A percentile compares a stretch with the other conserved stretches of the same genome.
phyloP scores from a whole-genome alignment of 768 basidiomycete species.

The Boletellus ananiceps region DNA sequence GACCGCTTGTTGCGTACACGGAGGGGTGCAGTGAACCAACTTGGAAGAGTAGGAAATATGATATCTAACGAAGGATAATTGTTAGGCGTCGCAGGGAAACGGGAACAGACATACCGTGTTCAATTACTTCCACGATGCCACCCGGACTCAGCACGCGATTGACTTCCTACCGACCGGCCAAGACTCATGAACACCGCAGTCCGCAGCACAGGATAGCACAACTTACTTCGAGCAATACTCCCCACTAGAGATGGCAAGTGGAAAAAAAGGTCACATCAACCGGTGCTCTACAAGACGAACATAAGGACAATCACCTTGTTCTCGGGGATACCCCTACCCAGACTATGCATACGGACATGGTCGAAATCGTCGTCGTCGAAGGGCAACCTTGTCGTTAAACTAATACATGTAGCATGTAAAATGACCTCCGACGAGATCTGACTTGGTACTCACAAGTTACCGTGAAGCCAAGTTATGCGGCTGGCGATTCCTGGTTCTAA shows the following conservation, averaged over 20 bases:
- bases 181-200: constrained; percentile 1
- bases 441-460: constrained; percentile 59
- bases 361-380: constrained; percentile 84
- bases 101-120: constrained; percentile 51
- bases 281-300: background rate
- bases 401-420: constrained; percentile 23
- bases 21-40: constrained; percentile 73
- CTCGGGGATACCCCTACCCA: constrained; percentile 68
- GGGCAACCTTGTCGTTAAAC: constrained; percentile 69
- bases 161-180: constrained; percentile 51
- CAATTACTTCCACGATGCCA: constrained; percentile 66
- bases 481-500: constrained; percentile 48
- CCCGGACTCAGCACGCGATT: constrained; percentile 65
- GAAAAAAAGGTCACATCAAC: constrained; percentile 3
- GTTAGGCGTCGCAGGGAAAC: background rate
- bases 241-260: constrained; percentile 47
- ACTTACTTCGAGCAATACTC: constrained; percentile 56
- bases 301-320: constrained; percentile 47
- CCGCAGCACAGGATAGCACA: background rate
- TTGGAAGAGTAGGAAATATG: constrained; percentile 69
- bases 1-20: constrained; percentile 47
- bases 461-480: constrained; percentile 69
- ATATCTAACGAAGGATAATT: constrained; percentile 45
- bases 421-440: background rate
- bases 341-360: constrained; percentile 65